phyloP scores from a whole-genome alignment of 2,329 filamentous ascomycete genomes.

The Huntiella decipiens region DNA sequence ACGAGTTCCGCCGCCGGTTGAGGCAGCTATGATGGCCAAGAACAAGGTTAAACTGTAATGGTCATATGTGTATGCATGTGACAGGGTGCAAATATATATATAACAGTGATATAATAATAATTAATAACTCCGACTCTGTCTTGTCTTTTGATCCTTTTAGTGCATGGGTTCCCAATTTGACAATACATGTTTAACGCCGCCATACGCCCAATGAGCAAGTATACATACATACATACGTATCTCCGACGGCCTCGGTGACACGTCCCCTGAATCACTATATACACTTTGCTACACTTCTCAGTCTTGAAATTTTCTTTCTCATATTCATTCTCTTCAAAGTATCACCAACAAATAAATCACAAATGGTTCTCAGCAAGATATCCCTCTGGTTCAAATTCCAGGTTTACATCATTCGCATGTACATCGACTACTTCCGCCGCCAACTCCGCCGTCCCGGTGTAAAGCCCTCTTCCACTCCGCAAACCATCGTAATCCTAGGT shows the following conservation, averaged over 20 bases:
- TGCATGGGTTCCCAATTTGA: too few species aligned
- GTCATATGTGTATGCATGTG: neutral
- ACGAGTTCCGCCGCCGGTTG: neutral
- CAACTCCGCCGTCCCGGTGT: constrained; percentile 4
- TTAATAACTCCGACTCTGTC: too few species aligned
- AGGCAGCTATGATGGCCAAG: neutral
- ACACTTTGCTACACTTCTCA: too few species aligned
- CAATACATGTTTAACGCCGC: too few species aligned
- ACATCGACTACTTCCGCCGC: constrained; percentile 12
- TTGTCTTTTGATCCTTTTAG: too few species aligned
- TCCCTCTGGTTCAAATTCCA: constrained; percentile 17
- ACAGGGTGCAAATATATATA: too few species aligned
- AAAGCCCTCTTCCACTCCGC: constrained; percentile 13
- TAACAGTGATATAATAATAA: too few species aligned
- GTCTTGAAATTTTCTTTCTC: neutral
- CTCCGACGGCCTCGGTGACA: too few species aligned
- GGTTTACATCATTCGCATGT: constrained; percentile 14
- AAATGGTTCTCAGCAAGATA: constrained; percentile 15
- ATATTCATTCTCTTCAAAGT: constrained; percentile 6
- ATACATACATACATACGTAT: too few species aligned
- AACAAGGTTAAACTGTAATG: neutral
- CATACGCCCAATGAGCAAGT: too few species aligned
- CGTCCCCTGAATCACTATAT: too few species aligned
- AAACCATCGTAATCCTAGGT: constrained; percentile 36
- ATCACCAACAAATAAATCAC: neutral